A percentile compares a stretch with the other conserved stretches of the same genome.
phyloP scores from a whole-genome alignment of 164 flowering plant species.

The Amborella trichopoda region DNA sequence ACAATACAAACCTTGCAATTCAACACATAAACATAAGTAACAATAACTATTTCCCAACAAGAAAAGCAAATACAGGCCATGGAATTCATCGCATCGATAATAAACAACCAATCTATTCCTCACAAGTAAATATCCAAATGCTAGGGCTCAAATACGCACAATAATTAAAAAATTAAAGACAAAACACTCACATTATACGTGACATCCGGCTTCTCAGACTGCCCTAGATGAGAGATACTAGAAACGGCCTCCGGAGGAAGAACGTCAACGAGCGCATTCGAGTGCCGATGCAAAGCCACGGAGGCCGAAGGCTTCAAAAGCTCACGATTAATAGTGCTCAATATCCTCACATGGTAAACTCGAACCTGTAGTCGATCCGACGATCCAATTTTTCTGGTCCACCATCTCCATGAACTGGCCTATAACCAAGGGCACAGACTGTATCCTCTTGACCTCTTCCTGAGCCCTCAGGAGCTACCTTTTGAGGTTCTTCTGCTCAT shows the following conservation, averaged over 20 bases:
- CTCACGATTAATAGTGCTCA: conserved; percentile 54
- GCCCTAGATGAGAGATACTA: conserved; percentile 82
- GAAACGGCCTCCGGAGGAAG: conserved; percentile 92
- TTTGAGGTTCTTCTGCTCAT: conserved; percentile 83
- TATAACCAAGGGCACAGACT: conserved; percentile 89
- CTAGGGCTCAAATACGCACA: no score
- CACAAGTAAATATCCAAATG: no score
- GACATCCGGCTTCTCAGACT: conserved; percentile 96
- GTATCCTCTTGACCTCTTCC: conserved; percentile 96
- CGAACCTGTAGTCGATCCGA: conserved; percentile 87
- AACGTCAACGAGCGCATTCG: conserved; percentile 89
- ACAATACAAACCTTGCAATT: no score
- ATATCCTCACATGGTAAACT: conserved; percentile 23
- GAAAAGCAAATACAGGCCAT: no score
- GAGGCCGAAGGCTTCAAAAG: conserved; percentile 81
- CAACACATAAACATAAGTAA: no score
- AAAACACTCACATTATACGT: conserved; percentile 51
- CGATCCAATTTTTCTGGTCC: conserved; percentile 89
- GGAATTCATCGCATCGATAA: no score
- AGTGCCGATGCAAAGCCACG: conserved; percentile 86
- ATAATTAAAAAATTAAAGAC: no score
- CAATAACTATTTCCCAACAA: no score
- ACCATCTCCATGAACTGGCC: conserved; percentile 85
- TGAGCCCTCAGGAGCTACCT: conserved; percentile 82
- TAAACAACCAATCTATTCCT: no score